Conservation (phyloP, 768 basidiomycete genomes). For the Mycena haematopus region DNA sequence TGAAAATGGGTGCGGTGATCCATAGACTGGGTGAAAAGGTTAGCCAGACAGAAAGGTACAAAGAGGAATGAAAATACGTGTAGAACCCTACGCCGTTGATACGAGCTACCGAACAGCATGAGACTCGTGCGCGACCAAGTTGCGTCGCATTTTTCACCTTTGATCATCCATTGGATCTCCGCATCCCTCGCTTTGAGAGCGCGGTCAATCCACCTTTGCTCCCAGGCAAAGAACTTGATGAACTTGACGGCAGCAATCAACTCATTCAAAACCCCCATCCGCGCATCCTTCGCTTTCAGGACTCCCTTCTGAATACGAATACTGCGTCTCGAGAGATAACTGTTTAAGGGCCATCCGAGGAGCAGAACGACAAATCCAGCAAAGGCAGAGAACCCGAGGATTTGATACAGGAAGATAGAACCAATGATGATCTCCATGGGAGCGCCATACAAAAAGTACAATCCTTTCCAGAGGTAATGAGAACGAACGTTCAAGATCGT, state of each 20-base stretch:
- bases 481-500: neutral
- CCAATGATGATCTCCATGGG: conserved; percentile 67
- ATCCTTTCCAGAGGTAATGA: neutral
- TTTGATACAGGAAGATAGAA: conserved; percentile 58
- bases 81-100: conserved; percentile 75
- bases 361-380: conserved; percentile 75
- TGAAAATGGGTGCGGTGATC: conserved; percentile 74
- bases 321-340: conserved; percentile 63
- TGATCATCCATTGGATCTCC: conserved; percentile 83
- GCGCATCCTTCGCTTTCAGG: conserved; percentile 69
- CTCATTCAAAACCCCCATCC: conserved; percentile 82
- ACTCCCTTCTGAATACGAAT: conserved; percentile 70
- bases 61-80: conserved; percentile 1
- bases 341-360: conserved; percentile 76
- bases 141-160: conserved; percentile 49
- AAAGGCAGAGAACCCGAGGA: conserved; percentile 70
- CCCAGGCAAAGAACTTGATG: conserved; percentile 88
- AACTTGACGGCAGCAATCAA: conserved; percentile 78
- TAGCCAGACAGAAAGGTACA: conserved; percentile 60
- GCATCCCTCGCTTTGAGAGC: conserved; percentile 66
- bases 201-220: conserved; percentile 74
- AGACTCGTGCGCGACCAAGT: neutral
- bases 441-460: conserved; percentile 43
- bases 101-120: conserved; percentile 50
- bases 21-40: conserved; percentile 67